Evolutionary conservation across 1,284 basidiomycete genomes (phyloP).

Genomic region (Austroboletus novae-zelandiae): DNA sequence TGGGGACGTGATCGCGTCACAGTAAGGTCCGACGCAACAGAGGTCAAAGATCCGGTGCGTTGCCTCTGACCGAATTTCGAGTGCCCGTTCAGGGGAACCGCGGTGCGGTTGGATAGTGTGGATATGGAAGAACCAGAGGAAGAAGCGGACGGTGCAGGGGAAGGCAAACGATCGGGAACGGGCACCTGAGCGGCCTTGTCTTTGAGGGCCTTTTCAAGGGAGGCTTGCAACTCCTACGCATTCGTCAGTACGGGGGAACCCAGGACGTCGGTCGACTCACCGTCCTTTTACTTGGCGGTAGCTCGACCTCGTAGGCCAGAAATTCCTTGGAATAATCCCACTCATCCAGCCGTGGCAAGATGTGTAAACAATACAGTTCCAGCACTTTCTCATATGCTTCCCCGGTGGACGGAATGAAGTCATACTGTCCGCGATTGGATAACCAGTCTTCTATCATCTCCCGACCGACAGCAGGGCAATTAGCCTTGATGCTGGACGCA

Average conservation of each 20-base stretch:
- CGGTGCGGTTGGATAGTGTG: constrained; percentile 55
- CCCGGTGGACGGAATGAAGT: constrained; percentile 33
- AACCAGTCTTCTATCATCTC: constrained; percentile 76
- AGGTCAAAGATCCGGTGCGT: constrained; percentile 25
- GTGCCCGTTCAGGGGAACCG: constrained; percentile 41
- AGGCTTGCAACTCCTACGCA: constrained; percentile 42
- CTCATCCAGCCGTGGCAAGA: constrained; percentile 67
- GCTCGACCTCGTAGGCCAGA: constrained; percentile 65
- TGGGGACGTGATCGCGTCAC: constrained; percentile 20
- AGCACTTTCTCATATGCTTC: constrained; percentile 70
- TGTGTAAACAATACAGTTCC: constrained; percentile 69
- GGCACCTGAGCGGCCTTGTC: constrained; percentile 11
- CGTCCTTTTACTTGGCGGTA: constrained; percentile 47
- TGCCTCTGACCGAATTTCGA: constrained; percentile 19
- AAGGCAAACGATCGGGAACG: constrained; percentile 29
- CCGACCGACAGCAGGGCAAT: constrained; percentile 57
- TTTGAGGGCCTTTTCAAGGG: constrained; percentile 34
- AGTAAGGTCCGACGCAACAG: constrained; percentile 25
- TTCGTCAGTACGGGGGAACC: constrained; percentile 7
- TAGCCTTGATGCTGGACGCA: constrained; percentile 65
- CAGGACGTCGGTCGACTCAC: constrained; percentile 39
- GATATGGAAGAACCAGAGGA: constrained; percentile 54
- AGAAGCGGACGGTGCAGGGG: constrained; percentile 36
- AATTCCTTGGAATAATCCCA: constrained; percentile 79
- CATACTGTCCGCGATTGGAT: constrained; percentile 43